phyloP scores from a whole-genome alignment of 371 early-diverging fungal genomes.

The Conidiobolus incongruus region DNA sequence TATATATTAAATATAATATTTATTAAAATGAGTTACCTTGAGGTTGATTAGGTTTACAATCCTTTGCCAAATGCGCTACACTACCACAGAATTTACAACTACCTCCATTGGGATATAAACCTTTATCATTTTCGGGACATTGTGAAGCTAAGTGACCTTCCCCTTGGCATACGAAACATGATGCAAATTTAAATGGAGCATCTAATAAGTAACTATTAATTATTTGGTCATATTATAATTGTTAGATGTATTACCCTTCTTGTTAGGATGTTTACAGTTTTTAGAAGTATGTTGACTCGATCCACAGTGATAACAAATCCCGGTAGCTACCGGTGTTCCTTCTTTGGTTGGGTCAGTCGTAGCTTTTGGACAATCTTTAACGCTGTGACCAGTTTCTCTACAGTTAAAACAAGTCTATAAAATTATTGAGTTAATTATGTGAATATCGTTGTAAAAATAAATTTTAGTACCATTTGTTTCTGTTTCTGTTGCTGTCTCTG shows the following conservation, averaged over 20 bases:
- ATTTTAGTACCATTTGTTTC: background rate
- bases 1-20: background rate
- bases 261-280: slow-evolving; percentile 36
- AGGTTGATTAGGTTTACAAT: slow-evolving; percentile 24
- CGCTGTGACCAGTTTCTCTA: slow-evolving; percentile 58
- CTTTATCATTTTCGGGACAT: slow-evolving; percentile 69
- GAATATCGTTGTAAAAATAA: background rate
- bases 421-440: background rate
- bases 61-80: slow-evolving; percentile 60
- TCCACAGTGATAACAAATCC: slow-evolving; percentile 74
- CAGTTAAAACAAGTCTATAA: slow-evolving; percentile 59
- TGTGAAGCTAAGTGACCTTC: slow-evolving; percentile 61
- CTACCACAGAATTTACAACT: slow-evolving; percentile 68
- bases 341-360: background rate
- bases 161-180: slow-evolving; percentile 68
- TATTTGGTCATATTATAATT: background rate
- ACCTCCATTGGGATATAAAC: slow-evolving; percentile 83
- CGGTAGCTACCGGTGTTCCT: slow-evolving; percentile 15
- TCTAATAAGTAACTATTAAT: background rate
- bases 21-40: slow-evolving; percentile 1
- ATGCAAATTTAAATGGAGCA: slow-evolving; percentile 33
- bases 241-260: slow-evolving; percentile 17
- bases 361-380: slow-evolving; percentile 48
- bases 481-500: background rate
- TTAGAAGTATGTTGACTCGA: slow-evolving; percentile 57